Percentiles rank a stretch among this genome's conserved stretches.
Conservation (phyloP, 2,329 filamentous ascomycete genomes). For the Diaporthe amygdali region DNA sequence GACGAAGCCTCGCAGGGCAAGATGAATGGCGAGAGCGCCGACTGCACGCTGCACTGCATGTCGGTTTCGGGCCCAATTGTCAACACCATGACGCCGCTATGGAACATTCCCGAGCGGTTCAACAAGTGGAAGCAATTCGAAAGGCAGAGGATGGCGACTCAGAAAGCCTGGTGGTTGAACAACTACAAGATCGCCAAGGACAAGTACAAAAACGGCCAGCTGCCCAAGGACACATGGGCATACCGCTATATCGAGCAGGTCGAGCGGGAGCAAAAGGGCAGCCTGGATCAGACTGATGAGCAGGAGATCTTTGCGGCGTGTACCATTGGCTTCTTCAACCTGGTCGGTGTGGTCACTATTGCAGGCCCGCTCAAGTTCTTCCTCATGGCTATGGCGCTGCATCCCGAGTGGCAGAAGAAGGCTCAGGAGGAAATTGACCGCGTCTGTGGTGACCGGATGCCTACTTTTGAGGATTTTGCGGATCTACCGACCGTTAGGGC, state of each 20-base stretch:
- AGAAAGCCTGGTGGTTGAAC: slow-evolving; percentile 52
- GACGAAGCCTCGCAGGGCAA: slow-evolving; percentile 53
- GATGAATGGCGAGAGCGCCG: slow-evolving; percentile 51
- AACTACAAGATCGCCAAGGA: slow-evolving; percentile 47
- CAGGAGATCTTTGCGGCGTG: slow-evolving; percentile 54
- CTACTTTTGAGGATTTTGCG: slow-evolving; percentile 53
- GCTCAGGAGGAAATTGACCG: slow-evolving; percentile 63
- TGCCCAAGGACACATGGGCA: slow-evolving; percentile 52
- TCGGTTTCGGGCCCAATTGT: slow-evolving; percentile 56
- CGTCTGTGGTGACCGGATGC: slow-evolving; percentile 59
- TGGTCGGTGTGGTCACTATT: slow-evolving; percentile 56
- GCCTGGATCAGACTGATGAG: slow-evolving; percentile 45
- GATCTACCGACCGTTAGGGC: slow-evolving; percentile 58
- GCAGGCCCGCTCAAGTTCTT: slow-evolving; percentile 56
- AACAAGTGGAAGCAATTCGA: slow-evolving; percentile 57
- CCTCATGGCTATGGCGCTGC: slow-evolving; percentile 56
- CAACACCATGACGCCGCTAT: slow-evolving; percentile 55
- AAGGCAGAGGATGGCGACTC: slow-evolving; percentile 45
- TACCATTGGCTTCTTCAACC: slow-evolving; percentile 57
- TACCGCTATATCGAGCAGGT: slow-evolving; percentile 54
- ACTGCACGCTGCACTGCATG: slow-evolving; percentile 54
- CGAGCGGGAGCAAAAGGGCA: slow-evolving; percentile 42
- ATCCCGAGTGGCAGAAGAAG: slow-evolving; percentile 57
- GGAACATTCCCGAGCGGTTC: slow-evolving; percentile 46
- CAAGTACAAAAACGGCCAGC: slow-evolving; percentile 43